A percentile compares a stretch with the other conserved stretches of the same genome.
phyloP scores from a whole-genome alignment of 176 grass and related monocot genomes.

The Ananas comosus region DNA sequence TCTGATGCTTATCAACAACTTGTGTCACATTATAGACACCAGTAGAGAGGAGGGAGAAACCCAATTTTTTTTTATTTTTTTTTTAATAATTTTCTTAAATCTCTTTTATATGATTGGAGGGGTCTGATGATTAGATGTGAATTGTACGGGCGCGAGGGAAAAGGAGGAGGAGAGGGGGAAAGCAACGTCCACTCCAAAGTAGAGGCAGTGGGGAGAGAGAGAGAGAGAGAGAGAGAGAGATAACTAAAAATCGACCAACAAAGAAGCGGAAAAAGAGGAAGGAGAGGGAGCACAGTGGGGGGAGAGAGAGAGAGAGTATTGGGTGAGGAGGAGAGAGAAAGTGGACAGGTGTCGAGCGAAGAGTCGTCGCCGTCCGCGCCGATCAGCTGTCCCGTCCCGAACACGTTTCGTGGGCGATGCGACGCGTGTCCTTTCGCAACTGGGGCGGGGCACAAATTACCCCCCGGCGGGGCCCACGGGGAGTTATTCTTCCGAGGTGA shows the following conservation, averaged over 20 bases:
- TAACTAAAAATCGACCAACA: not conserved
- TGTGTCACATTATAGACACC: not conserved
- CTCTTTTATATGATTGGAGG: too few relatives aligned
- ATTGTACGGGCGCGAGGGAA: not conserved
- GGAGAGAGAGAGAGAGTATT: not conserved
- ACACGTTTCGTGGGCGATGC: not conserved
- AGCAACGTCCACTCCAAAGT: slow-evolving; percentile 30
- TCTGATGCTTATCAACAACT: not conserved
- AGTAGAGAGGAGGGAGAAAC: too few relatives aligned
- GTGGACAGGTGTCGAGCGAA: not conserved
- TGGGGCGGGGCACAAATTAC: not conserved
- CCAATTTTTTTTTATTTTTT: too few relatives aligned
- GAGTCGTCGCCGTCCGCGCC: not conserved
- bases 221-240: slow-evolving; percentile 5
- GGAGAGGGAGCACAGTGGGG: not conserved
- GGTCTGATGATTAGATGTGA: too few relatives aligned
- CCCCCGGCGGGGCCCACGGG: not conserved
- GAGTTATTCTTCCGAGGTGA: not conserved
- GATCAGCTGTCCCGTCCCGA: not conserved
- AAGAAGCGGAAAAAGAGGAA: not conserved
- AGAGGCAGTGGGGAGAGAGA: not conserved
- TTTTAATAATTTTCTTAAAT: too few relatives aligned
- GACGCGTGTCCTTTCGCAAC: not conserved
- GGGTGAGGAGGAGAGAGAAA: not conserved
- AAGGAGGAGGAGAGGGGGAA: not conserved